These are phyloP conservation scores for Brettanomyces naardenensis DNA, from an alignment of 805 yeast genomes.

Conservation along the genomic window DNA sequence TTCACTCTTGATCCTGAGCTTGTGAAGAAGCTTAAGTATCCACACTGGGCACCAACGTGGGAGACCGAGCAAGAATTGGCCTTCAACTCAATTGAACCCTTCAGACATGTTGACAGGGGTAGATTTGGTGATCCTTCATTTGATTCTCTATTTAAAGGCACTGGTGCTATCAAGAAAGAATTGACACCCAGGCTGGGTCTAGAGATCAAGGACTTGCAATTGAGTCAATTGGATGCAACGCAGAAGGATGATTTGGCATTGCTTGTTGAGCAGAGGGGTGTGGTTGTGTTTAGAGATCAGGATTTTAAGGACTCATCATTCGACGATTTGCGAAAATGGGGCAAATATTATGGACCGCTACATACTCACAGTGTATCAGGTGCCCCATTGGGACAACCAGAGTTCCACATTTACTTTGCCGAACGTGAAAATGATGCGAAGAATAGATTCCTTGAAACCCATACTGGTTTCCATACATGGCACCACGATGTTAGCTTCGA, in stretches of 20 bases:
- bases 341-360: conserved; percentile 58
- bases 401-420: conserved; percentile 56
- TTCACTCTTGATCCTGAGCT: not conserved
- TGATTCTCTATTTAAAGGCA: conserved; percentile 35
- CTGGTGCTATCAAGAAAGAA: conserved; percentile 25
- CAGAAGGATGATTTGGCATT: conserved; percentile 67
- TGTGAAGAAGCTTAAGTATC: conserved; percentile 5
- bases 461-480: conserved; percentile 40
- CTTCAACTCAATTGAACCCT: conserved; percentile 36
- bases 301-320: conserved; percentile 54
- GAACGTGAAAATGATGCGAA: conserved; percentile 32
- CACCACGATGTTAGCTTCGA: conserved; percentile 75
- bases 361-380: conserved; percentile 75
- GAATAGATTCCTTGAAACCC: conserved; percentile 27
- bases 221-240: conserved; percentile 40
- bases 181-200: conserved; percentile 67
- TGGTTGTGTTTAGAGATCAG: conserved; percentile 57
- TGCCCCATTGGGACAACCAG: conserved; percentile 51
- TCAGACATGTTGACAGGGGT: conserved; percentile 57
- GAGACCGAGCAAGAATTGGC: conserved; percentile 9
- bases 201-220: conserved; percentile 52
- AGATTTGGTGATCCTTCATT: conserved; percentile 48
- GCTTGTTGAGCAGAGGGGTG: conserved; percentile 61
- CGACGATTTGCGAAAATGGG: conserved; percentile 40
- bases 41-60: conserved; percentile 13